Evolutionary conservation across 345 rosid genomes (phyloP).

Genomic region (Isatis tinctoria): DNA sequence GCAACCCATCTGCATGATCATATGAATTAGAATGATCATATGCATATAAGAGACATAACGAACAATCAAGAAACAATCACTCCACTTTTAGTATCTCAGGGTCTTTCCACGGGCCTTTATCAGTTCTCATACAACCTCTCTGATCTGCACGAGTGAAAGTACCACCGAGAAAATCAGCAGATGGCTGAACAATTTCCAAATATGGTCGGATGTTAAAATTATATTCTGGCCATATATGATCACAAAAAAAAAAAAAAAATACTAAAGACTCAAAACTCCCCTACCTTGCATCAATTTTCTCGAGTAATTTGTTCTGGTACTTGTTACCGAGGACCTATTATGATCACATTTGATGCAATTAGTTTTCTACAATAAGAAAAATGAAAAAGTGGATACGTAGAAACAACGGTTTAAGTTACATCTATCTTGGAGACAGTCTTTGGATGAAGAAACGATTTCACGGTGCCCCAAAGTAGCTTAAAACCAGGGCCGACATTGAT

Average conservation of each 20-base stretch:
- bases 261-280: not conserved
- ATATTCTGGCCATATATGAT: not conserved
- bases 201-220: not conserved
- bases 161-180: conserved; percentile 96
- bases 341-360: conserved; percentile 4
- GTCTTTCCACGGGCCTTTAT: conserved; percentile 96
- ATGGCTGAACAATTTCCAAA: conserved; percentile 53
- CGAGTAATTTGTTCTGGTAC: conserved; percentile 75
- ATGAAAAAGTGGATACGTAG: not conserved
- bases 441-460: conserved; percentile 84
- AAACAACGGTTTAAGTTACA: conserved; percentile 35
- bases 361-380: not conserved
- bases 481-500: conserved; percentile 92
- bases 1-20: conserved; percentile 68
- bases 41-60: not conserved
- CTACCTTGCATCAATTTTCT: conserved; percentile 82
- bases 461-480: conserved; percentile 68
- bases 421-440: conserved; percentile 75
- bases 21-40: conserved; percentile 17
- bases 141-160: conserved; percentile 66
- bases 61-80: not conserved
- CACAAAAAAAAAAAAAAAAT: not conserved
- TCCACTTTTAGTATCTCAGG: conserved; percentile 70
- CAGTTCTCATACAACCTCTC: conserved; percentile 90
- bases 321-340: conserved; percentile 82